Evolutionary conservation across 2,329 filamentous ascomycete genomes (phyloP).

Genomic region (Aureobasidium namibiae): DNA sequence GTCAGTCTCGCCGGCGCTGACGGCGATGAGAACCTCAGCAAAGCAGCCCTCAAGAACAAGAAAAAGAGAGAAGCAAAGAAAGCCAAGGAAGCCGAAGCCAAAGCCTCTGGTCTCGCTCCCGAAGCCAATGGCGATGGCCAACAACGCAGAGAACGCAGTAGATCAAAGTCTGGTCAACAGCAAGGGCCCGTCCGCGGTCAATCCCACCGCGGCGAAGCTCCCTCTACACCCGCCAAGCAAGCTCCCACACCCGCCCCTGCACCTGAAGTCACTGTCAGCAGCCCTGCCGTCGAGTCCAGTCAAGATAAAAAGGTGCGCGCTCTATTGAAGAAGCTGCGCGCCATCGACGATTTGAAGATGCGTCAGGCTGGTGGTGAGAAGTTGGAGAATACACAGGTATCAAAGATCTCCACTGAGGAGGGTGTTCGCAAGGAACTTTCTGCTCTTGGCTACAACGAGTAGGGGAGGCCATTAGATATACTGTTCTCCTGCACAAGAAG

Average conservation of each 20-base stretch:
- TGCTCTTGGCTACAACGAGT: conserved; percentile 16
- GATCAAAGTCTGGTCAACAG: conserved; percentile 24
- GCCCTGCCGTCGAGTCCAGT: conserved; percentile 53
- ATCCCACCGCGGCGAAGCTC: conserved; percentile 18
- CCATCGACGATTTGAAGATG: conserved; percentile 98
- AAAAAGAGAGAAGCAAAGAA: conserved; percentile 97
- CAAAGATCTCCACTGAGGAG: conserved; percentile 90
- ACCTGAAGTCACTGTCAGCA: conserved; percentile 46
- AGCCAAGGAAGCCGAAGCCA: conserved; percentile 67
- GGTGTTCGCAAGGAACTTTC: conserved; percentile 72
- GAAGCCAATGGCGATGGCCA: conserved; percentile 36
- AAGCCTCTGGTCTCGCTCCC: conserved; percentile 40
- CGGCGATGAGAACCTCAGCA: conserved; percentile 64
- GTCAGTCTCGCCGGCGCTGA: conserved; percentile 56
- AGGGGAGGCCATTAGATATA: too few species aligned
- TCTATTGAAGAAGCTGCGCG: conserved; percentile 92
- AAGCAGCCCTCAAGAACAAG: conserved; percentile 90
- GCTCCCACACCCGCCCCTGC: conserved; percentile 28
- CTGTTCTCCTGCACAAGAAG: not conserved
- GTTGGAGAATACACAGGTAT: conserved; percentile 94
- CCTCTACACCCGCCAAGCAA: conserved; percentile 6
- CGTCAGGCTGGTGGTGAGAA: conserved; percentile 89
- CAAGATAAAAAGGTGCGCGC: conserved; percentile 91
- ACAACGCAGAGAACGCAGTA: conserved; percentile 23
- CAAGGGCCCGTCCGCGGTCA: conserved; percentile 21